Base-by-base conservation (phyloP, 495 filamentous ascomycete species). In the Podospora sp. region DNA sequence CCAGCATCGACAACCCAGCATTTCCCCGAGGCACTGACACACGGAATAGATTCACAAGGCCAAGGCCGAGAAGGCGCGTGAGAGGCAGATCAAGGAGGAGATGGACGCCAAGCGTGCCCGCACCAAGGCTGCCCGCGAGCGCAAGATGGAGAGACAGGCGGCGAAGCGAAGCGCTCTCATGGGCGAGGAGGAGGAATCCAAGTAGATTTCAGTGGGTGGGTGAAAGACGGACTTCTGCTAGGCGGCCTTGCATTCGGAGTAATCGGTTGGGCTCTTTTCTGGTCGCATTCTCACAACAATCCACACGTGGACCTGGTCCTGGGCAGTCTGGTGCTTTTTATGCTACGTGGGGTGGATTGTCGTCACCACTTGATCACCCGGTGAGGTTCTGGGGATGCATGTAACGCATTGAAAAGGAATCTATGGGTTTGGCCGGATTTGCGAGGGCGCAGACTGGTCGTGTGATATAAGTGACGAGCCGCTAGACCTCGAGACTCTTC, bases 71-170 rank as follows among this genome's bases (percentile, higher is more conserved):
- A 93, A 94, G 85, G 86, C 87, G 67, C 96, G 95, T 83, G 95
- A 97, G 90, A 88, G 89, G 80, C 78, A 88, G 72, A 86, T 97
- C 80, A 95, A 96, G 91, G 93, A 97, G 78, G 93, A 97, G 88
- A 98, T 98, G 95, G 94, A 99, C 83, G 92, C 90, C 84, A 97
- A 95, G 89, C 92, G 95, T 86, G 90, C 92, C 82, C 97, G 96
- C 92, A 97, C 92, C 90, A 97, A 97, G 93, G 95, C 95, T 74
- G 94, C 94, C 69, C 92, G 95, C 84, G 96, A 97, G 90, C 88
- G 95, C 84, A 94, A 92, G 86, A 84, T 88, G 80, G 91, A 94
- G 85, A 90, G 95, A 80, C 84, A 91, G 78, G 81, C 86, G 78
- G 88, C 89, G 80, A 99, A 99, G 95, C 88, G 92, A 82, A 90